Conservation (phyloP, 306 rosid genomes). For the Vigna reflexopilosa region DNA sequence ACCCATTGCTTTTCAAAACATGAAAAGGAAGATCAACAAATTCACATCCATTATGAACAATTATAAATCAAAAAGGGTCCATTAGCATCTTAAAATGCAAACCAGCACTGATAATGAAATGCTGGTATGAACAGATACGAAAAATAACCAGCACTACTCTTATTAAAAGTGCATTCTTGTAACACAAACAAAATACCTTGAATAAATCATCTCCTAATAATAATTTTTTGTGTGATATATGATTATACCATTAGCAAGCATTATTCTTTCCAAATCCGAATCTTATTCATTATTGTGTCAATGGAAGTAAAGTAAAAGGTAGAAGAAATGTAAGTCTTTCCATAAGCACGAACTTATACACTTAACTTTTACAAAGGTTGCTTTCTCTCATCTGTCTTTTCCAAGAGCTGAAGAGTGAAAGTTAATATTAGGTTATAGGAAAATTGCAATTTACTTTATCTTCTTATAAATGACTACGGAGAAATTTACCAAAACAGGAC, state of each 20-base stretch:
- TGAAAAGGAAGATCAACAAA: constrained; percentile 1
- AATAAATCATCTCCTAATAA: constrained; percentile 10
- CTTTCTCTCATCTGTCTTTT: no score
- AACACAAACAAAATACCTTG: constrained; percentile 12
- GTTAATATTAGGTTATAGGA: no score
- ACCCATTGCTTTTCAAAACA: constrained; percentile 19
- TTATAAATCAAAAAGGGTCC: not conserved
- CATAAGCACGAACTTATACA: no score
- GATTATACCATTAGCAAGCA: not conserved
- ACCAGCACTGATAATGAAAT: not conserved
- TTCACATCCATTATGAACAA: constrained; percentile 27
- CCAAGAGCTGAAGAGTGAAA: no score
- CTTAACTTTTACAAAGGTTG: no score
- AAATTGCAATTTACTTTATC: no score
- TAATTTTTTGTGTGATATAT: not conserved
- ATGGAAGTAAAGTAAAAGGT: no score
- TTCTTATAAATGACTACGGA: no score
- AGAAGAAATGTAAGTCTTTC: no score
- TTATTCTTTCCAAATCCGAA: not conserved
- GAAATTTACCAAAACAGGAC: no score
- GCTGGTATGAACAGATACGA: not conserved
- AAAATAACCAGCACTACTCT: not conserved
- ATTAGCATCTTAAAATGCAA: not conserved
- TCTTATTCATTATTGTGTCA: no score
- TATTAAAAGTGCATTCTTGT: constrained; percentile 14